Percentiles rank a stretch among this genome's conserved stretches.
Conservation (phyloP, 306 rosid genomes). For the Vigna radiata region DNA sequence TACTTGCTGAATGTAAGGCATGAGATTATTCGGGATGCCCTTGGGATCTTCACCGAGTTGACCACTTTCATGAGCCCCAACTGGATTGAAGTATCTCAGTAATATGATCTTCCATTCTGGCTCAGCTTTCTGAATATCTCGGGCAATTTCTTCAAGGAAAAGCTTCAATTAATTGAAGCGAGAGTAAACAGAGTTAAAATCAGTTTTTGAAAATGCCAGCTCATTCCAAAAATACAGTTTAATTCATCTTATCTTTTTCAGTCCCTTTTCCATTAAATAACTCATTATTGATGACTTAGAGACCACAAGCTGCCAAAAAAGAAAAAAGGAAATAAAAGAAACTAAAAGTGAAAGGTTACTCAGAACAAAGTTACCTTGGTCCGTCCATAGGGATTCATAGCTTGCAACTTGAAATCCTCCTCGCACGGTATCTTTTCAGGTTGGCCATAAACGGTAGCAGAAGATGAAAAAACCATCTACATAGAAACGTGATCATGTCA, state of each 20-base stretch:
- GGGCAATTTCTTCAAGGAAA: conserved; percentile 87
- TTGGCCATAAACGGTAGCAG: conserved; percentile 94
- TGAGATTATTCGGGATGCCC: conserved; percentile 93
- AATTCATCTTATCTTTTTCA: background rate
- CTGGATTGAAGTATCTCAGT: conserved; percentile 94
- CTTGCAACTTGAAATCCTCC: conserved; percentile 74
- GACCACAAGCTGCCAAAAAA: background rate
- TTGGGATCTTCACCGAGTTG: conserved; percentile 92
- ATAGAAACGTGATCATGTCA: background rate
- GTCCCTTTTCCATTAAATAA: background rate
- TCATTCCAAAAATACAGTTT: too few relatives aligned
- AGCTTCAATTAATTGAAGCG: conserved; percentile 54
- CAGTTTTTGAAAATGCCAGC: too few relatives aligned
- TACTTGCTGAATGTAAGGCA: conserved; percentile 97
- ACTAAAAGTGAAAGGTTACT: background rate
- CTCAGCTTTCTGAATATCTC: conserved; percentile 84
- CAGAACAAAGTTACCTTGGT: conserved; percentile 66
- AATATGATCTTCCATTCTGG: conserved; percentile 85
- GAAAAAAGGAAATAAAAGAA: background rate
- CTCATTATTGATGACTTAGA: background rate
- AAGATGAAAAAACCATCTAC: conserved; percentile 95
- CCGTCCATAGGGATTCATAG: conserved; percentile 92
- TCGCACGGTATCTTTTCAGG: conserved; percentile 86
- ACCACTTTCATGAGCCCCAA: conserved; percentile 97
- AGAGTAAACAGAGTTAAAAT: conserved; percentile 10